phyloP scores from a whole-genome alignment of 495 filamentous ascomycete species.

The Penicillium ochrochloron region DNA sequence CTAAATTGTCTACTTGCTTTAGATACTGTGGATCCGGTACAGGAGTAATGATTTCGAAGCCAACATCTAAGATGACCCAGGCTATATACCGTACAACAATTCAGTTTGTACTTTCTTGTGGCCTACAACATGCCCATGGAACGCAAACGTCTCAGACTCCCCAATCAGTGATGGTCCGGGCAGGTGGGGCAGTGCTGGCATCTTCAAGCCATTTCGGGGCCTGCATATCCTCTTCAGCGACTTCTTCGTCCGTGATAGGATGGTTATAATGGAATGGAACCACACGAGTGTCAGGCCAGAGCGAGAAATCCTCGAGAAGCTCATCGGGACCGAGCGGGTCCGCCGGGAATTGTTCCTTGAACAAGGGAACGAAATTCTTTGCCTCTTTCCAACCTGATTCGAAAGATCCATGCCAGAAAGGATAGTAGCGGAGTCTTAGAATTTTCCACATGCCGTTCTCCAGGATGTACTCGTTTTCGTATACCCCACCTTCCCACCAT shows the following conservation, averaged over 20 bases:
- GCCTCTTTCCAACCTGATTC: conserved; percentile 6
- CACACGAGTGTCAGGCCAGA: conserved; percentile 17
- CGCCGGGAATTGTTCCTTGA: conserved; percentile 3
- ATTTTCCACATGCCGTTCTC: conserved; percentile 16
- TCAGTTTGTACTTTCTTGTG: not conserved
- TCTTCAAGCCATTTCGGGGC: not conserved
- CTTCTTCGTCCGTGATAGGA: conserved; percentile 2
- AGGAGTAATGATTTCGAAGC: not conserved
- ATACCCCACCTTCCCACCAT: conserved; percentile 18
- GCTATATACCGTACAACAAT: not conserved
- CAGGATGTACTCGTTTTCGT: conserved; percentile 15
- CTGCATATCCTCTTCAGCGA: conserved; percentile 10
- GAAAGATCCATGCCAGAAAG: conserved; percentile 16
- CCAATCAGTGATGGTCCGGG: not conserved
- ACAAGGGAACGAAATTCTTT: conserved; percentile 9
- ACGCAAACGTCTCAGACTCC: not conserved
- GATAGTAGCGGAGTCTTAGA: conserved; percentile 14
- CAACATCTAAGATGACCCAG: not conserved
- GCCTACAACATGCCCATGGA: not conserved
- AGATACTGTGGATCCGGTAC: too few relatives aligned
- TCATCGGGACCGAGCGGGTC: conserved; percentile 12
- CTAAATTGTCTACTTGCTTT: too few relatives aligned
- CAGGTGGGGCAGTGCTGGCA: conserved; percentile 1
- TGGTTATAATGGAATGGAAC: conserved; percentile 16
- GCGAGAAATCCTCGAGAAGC: not conserved